Evolutionary conservation across 495 filamentous ascomycete species (phyloP).

Genomic region (Saxophila tyrrhenica): DNA sequence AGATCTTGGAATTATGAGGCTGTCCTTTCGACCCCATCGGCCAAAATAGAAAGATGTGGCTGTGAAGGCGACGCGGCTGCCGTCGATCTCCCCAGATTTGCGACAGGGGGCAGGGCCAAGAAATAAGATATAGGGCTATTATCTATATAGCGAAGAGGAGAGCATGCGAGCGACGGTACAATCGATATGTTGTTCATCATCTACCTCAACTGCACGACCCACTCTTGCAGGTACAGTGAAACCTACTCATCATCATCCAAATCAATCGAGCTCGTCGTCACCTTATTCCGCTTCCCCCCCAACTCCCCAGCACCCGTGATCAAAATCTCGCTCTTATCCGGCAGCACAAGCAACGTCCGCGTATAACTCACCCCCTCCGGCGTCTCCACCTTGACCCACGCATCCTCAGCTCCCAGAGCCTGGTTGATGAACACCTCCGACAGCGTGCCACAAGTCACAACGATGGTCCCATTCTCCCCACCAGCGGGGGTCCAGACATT

Average conservation of each 20-base stretch:
- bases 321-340: constrained; percentile 5
- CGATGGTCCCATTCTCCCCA: constrained; percentile 27
- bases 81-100: too few relatives aligned
- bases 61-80: too few relatives aligned
- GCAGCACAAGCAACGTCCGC: constrained; percentile 29
- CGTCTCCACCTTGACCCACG: constrained; percentile 44
- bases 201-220: too few relatives aligned
- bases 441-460: constrained; percentile 42
- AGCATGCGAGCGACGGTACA: too few relatives aligned
- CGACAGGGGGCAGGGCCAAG: too few relatives aligned
- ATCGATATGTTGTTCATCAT: too few relatives aligned
- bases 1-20: too few relatives aligned
- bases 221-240: too few relatives aligned
- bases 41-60: too few relatives aligned
- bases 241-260: not conserved
- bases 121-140: too few relatives aligned
- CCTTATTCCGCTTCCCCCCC: constrained; percentile 13
- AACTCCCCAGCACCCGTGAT: constrained; percentile 14
- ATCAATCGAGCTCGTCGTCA: not conserved
- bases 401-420: constrained; percentile 38
- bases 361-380: constrained; percentile 42
- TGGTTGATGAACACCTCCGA: constrained; percentile 47
- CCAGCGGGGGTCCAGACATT: constrained; percentile 28
- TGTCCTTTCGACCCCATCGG: too few relatives aligned
- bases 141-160: too few relatives aligned